A percentile compares a stretch with the other conserved stretches of the same genome.
phyloP scores from a whole-genome alignment of 768 basidiomycete species.

The Naganishia vaughanmartiniae region DNA sequence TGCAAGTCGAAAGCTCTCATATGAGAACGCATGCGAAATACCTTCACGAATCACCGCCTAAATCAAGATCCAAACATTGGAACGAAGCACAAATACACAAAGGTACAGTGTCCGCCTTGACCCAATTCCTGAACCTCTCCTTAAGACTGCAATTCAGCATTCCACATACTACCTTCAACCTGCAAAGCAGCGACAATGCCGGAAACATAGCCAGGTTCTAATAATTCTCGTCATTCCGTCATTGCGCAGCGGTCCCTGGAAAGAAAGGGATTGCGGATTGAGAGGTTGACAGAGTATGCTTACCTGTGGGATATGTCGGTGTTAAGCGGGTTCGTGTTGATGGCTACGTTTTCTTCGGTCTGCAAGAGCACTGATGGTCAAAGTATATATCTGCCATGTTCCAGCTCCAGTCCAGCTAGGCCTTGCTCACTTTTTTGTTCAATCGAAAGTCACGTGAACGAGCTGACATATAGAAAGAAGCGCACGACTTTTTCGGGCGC shows the following conservation, averaged over 20 bases:
- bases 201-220: constrained; percentile 23
- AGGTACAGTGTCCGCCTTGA: constrained; percentile 25
- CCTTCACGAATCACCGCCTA: neutral
- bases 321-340: neutral
- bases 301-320: neutral
- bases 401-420: neutral
- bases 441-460: neutral
- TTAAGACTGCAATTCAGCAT: neutral
- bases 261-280: neutral
- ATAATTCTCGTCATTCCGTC: constrained; percentile 18
- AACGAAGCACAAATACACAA: constrained; percentile 25
- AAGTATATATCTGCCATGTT: neutral
- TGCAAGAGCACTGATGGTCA: neutral
- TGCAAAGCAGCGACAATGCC: constrained; percentile 7
- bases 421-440: neutral
- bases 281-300: neutral
- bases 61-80: neutral
- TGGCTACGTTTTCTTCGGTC: neutral
- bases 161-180: neutral
- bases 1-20: constrained; percentile 7
- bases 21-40: constrained; percentile 9
- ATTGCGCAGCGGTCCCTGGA: neutral
- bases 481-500: neutral
- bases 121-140: constrained; percentile 7
- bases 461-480: neutral